phyloP scores from a whole-genome alignment of 2,329 filamentous ascomycete species.

The Iodosphaeria phyllophila region DNA sequence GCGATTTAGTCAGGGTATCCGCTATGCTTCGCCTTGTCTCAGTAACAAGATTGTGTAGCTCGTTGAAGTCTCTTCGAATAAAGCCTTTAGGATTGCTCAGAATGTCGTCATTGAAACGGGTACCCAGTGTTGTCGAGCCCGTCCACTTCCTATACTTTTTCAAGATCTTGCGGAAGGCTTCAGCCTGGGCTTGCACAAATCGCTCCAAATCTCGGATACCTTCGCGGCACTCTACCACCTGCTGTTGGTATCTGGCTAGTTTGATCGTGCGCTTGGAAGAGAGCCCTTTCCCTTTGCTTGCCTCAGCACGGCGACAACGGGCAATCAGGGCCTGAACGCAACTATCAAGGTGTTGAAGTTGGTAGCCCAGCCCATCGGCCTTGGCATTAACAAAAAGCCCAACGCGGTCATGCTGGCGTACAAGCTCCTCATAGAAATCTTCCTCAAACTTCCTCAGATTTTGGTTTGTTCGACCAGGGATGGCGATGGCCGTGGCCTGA shows the following conservation, averaged over 20 bases:
- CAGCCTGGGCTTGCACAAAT: constrained; percentile 55
- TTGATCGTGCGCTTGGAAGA: constrained; percentile 28
- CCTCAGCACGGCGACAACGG: constrained; percentile 19
- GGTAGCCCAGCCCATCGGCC: constrained; percentile 54
- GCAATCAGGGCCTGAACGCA: constrained; percentile 27
- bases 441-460: constrained; percentile 47
- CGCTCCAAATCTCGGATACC: constrained; percentile 53
- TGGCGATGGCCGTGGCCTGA: constrained; percentile 49
- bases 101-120: constrained; percentile 48
- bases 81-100: constrained; percentile 52
- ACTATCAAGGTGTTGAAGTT: constrained; percentile 32
- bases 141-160: constrained; percentile 88
- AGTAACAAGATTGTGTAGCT: constrained; percentile 29
- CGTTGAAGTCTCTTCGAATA: constrained; percentile 42
- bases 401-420: constrained; percentile 57
- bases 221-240: constrained; percentile 40
- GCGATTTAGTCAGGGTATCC: constrained; percentile 23
- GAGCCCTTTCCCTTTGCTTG: too few relatives aligned
- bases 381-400: constrained; percentile 67
- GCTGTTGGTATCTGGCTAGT: constrained; percentile 33
- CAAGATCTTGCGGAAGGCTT: constrained; percentile 64
- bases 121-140: constrained; percentile 43
- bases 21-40: too few relatives aligned
- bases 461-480: constrained; percentile 50
- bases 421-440: constrained; percentile 52